Evolutionary conservation across 78 protist genomes (phyloP), one percentile per base, ranked within the genome.

Genomic region (Dictyostelium brefeldianum): DNA sequence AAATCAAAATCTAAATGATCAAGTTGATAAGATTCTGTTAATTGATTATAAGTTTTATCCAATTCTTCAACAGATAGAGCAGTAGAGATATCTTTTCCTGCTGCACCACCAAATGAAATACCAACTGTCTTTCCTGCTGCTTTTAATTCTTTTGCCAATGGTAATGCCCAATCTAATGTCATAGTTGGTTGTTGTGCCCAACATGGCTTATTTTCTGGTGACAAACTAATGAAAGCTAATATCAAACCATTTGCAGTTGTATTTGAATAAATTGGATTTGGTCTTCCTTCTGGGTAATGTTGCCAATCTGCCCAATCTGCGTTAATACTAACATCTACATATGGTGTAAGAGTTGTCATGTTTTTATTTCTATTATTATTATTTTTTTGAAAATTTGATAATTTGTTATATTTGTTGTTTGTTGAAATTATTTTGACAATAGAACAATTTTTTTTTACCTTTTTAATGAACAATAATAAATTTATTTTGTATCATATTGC

Each of bases 221-320:
- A n/a, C n/a, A n/a, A n/a, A n/a, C n/a, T n/a, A n/a, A n/a, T n/a
- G 22, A 59, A 59, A 18, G 27, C 69, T 8, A 59, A 59, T 10
- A 59, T 22, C 11, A 73, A 46, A 20, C 53, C 79, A 73, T 73
- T 14, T 46, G 43, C 31, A n/a, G 46, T 15, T 46, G 43, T 25
- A n/a, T 73, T n/a, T 29, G 56, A 14, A 46, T 73, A 73, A 46
- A 73, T 46, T 43, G 56, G 50, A 20, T 73, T 73, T 46, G 79
- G 79, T 73, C 79, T 73, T 11, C 79, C 79, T n/a, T 46, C 12
- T 73, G 31, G 70, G 25, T 14, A 53, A 10, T 25, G 36, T 5
- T 67, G 36, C 75, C 75, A 31, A 51, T 67, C 46, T 5, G 11
- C 31, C 73, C 73, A 64, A 27, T 64, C 73, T 12, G 36, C 75